A percentile compares a stretch with the other conserved stretches of the same genome.
phyloP scores from a whole-genome alignment of 305 asterid genomes.

The Lippia alba region DNA sequence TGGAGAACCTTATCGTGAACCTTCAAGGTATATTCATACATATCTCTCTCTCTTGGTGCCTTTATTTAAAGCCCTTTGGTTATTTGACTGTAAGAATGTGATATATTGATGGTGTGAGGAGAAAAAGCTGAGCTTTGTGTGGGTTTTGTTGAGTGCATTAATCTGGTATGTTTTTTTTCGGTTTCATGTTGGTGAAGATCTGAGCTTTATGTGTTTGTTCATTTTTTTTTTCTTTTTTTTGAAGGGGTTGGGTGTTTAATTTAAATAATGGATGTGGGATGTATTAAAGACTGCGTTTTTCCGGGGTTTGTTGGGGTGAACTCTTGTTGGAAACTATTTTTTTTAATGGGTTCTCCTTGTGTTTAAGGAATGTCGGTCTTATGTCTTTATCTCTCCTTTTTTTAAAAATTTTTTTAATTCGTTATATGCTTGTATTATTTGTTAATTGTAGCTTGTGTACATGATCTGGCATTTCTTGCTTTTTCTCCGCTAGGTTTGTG shows the following conservation, averaged over 20 bases:
- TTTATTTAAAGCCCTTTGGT: slow-evolving; percentile 42
- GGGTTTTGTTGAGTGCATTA: slow-evolving; percentile 12
- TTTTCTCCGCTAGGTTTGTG: slow-evolving; percentile 37
- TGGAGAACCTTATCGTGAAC: slow-evolving; percentile 53
- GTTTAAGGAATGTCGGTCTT: slow-evolving; percentile 4
- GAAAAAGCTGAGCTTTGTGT: slow-evolving; percentile 21
- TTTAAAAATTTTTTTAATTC: background rate
- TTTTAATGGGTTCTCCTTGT: slow-evolving; percentile 9
- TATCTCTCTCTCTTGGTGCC: slow-evolving; percentile 25
- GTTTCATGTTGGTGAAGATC: slow-evolving; percentile 25
- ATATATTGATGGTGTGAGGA: slow-evolving; percentile 29
- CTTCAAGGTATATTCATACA: slow-evolving; percentile 54
- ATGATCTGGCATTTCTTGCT: slow-evolving; percentile 28
- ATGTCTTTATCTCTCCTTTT: background rate
- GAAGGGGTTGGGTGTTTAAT: background rate
- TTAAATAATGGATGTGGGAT: background rate
- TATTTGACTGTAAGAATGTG: slow-evolving; percentile 37
- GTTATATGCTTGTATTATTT: slow-evolving; percentile 5
- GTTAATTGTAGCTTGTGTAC: slow-evolving; percentile 12
- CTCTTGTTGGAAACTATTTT: background rate
- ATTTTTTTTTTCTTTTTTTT: background rate
- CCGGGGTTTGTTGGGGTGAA: background rate
- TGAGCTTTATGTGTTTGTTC: background rate
- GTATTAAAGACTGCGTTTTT: slow-evolving; percentile 2
- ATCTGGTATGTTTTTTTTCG: slow-evolving; percentile 20